Conservation (phyloP, 164 flowering plant species). For the Magnolia kwangsiensis region DNA sequence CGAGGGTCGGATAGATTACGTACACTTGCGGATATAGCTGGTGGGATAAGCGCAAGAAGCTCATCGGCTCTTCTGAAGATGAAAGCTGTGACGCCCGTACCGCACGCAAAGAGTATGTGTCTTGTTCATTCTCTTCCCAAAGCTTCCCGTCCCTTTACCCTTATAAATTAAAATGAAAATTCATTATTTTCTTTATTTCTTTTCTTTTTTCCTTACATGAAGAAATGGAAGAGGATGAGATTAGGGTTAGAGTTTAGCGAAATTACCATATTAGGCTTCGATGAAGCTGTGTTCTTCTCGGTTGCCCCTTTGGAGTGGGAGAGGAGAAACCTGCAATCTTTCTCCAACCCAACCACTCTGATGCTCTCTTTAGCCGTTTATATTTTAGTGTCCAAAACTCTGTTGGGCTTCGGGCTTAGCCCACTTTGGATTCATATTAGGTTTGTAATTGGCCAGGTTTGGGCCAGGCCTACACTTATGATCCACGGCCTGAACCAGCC, state of each 20-base stretch:
- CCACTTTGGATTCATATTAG: too few species aligned
- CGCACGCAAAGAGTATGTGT: constrained; percentile 17
- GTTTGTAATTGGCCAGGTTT: too few species aligned
- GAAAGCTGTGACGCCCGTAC: constrained; percentile 36
- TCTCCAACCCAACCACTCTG: too few species aligned
- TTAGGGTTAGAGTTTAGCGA: background rate
- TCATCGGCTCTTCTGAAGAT: constrained; percentile 94
- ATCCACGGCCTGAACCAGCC: too few species aligned
- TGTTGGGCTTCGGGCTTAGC: too few species aligned
- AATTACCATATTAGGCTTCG: background rate
- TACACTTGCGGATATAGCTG: constrained; percentile 70
- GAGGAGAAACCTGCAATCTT: background rate
- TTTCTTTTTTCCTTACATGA: too few species aligned
- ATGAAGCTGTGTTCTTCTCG: background rate
- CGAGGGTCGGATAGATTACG: constrained; percentile 2
- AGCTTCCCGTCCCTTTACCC: constrained; percentile 83
- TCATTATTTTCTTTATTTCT: too few species aligned
- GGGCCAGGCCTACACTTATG: too few species aligned
- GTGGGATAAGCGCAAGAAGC: constrained; percentile 80
- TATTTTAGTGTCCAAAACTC: too few species aligned
- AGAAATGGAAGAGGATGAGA: background rate
- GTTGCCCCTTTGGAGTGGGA: background rate
- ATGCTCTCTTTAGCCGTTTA: too few species aligned
- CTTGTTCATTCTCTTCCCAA: constrained; percentile 61
- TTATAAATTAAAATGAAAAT: constrained; percentile 5